Base-by-base conservation (phyloP, 139 green algal species). In the Mesotaenium endlicherianum region DNA sequence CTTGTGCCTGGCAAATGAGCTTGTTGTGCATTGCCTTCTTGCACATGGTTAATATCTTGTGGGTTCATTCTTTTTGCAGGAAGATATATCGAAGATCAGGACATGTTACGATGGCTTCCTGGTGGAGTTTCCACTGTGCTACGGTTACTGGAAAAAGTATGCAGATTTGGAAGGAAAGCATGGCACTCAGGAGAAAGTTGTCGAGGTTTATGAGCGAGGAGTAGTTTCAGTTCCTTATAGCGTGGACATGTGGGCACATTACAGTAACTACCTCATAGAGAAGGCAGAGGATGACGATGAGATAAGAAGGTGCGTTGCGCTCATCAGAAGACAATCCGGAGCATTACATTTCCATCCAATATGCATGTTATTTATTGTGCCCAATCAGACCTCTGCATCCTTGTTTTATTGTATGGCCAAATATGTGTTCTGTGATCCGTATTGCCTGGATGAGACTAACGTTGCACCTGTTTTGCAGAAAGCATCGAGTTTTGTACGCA, bases 81-180 rank as follows among this genome's bases (percentile, higher is more conserved):
- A 92, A 6, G 89, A 94, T 43, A 71, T 94, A 0, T 86, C 92
- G 8, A 86, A 87, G 38, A 67, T 95, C 1, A 69, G 82, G 38
- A 20, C n/a, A 30, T 76, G 77, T 14, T 97, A 93, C 71, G 93
- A 97, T 49, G 69, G 64, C 3, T 96, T 97, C 70, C 79, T 97
- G 11, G 85, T 55, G 5, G 88, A 93, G 39, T 96, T 91, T 49
- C 94, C 94, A 0, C 89, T 97, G 0, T 97, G 94, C 86, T 97
- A 94, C 76, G 94, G 92, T 14, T 97, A 97, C 86, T 97, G 94
- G 94, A 95, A 95, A 76, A 95, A 95, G 70, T 96, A 95, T 83
- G 94, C 94, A 2, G 94, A 96, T 41, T 53, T 81, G 8, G 86
- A 90, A 81, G 26, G 72, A 42, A 42, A 17, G 14, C 67, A 47